phyloP scores from a whole-genome alignment of 75 land plant genomes.

The Sequoiadendron giganteum region DNA sequence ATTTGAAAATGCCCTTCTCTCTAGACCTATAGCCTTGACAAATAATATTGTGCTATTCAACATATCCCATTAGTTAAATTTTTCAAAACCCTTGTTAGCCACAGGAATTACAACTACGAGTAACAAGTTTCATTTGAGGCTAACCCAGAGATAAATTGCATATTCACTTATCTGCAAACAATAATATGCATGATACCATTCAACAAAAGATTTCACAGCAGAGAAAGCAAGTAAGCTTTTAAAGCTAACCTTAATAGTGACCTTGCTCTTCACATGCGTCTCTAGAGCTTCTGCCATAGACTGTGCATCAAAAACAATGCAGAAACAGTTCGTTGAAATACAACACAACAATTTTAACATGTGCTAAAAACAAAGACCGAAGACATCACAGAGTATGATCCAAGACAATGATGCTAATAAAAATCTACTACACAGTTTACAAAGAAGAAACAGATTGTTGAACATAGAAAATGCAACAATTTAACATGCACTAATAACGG shows the following conservation, averaged over 20 bases:
- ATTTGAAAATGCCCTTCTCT: too few species aligned
- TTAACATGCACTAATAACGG: not conserved
- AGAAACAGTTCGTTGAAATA: not conserved
- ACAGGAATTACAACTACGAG: not conserved
- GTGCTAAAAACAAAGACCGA: not conserved
- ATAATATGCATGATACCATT: not conserved
- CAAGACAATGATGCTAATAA: too few species aligned
- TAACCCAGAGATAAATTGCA: not conserved
- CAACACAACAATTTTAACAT: not conserved
- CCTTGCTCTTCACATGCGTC: constrained; percentile 83
- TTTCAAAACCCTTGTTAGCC: not conserved
- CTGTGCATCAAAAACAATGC: constrained; percentile 24
- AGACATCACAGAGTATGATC: too few species aligned
- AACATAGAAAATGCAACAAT: not conserved
- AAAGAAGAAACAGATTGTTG: not conserved
- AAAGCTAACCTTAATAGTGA: constrained; percentile 66
- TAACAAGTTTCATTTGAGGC: not conserved
- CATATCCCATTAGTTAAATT: too few species aligned
- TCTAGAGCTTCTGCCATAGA: constrained; percentile 93
- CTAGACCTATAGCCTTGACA: too few species aligned
- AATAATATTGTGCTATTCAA: too few species aligned
- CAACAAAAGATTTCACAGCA: not conserved
- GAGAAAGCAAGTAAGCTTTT: not conserved
- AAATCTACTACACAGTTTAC: too few species aligned
- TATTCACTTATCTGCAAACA: not conserved